Evolutionary conservation across 1,284 basidiomycete species (phyloP).

Genomic region (Kwoniella shivajii): DNA sequence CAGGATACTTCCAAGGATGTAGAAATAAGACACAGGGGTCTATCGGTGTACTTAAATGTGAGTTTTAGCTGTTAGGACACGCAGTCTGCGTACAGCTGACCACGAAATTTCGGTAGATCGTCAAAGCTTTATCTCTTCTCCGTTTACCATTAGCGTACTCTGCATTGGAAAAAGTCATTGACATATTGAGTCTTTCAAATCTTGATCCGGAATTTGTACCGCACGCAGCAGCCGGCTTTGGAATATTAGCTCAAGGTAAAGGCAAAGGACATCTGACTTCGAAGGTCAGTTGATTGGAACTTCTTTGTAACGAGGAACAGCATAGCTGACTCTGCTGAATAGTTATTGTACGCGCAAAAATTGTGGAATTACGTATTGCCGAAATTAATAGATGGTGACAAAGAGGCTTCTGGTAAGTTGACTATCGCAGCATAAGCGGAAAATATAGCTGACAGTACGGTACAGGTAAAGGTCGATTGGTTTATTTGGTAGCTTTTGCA

Average conservation of each 20-base stretch:
- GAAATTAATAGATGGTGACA: constrained; percentile 66
- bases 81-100: background rate
- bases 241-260: constrained; percentile 61
- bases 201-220: constrained; percentile 40
- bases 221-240: constrained; percentile 69
- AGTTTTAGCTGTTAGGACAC: too few species aligned
- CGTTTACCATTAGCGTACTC: constrained; percentile 64
- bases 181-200: constrained; percentile 64
- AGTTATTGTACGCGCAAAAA: constrained; percentile 85
- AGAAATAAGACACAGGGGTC: constrained; percentile 26
- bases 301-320: background rate
- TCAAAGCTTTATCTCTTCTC: constrained; percentile 75
- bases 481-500: constrained; percentile 81
- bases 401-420: constrained; percentile 35
- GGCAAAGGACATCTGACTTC: constrained; percentile 62
- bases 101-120: constrained; percentile 60
- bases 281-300: constrained; percentile 62
- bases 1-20: constrained; percentile 34
- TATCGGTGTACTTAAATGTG: constrained; percentile 34
- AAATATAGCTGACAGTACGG: constrained; percentile 50
- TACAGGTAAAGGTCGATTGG: constrained; percentile 59
- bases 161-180: constrained; percentile 68
- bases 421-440: constrained; percentile 38
- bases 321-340: too few species aligned
- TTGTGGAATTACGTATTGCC: constrained; percentile 76